Conservation (phyloP, 2,329 filamentous ascomycete genomes). For the Botrytis hyacinthi region DNA sequence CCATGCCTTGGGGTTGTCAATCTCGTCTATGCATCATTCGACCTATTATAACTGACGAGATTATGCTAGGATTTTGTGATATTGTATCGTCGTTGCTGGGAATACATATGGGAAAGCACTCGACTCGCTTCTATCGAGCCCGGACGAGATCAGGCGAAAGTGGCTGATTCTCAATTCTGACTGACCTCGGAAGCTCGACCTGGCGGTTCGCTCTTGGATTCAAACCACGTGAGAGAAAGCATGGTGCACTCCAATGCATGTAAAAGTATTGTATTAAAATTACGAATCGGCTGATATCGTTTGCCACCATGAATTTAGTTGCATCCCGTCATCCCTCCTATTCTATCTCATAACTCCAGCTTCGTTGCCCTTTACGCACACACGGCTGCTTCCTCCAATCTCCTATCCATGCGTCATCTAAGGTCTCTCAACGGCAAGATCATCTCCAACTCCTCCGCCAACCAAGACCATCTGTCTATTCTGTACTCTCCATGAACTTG, state of each 20-base stretch:
- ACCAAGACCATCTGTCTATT: conserved; percentile 2
- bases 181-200: too few species aligned
- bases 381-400: not conserved
- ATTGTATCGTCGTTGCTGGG: not conserved
- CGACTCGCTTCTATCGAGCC: not conserved
- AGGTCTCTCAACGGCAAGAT: not conserved
- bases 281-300: not conserved
- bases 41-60: not conserved
- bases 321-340: not conserved
- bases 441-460: not conserved
- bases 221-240: not conserved
- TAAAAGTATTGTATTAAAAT: not conserved
- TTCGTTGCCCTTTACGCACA: not conserved
- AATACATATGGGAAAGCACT: not conserved
- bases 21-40: not conserved
- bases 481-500: conserved; percentile 16
- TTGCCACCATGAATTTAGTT: not conserved
- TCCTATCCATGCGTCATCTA: not conserved
- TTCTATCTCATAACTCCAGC: not conserved
- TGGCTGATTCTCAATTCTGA: not conserved
- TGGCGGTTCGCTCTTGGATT: not conserved
- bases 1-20: not conserved
- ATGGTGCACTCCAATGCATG: not conserved
- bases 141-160: not conserved
- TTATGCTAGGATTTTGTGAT: not conserved